Evolutionary conservation across 768 basidiomycete genomes (phyloP), one percentile per base, ranked within the genome.

Genomic region (Lactifluus echinatus): DNA sequence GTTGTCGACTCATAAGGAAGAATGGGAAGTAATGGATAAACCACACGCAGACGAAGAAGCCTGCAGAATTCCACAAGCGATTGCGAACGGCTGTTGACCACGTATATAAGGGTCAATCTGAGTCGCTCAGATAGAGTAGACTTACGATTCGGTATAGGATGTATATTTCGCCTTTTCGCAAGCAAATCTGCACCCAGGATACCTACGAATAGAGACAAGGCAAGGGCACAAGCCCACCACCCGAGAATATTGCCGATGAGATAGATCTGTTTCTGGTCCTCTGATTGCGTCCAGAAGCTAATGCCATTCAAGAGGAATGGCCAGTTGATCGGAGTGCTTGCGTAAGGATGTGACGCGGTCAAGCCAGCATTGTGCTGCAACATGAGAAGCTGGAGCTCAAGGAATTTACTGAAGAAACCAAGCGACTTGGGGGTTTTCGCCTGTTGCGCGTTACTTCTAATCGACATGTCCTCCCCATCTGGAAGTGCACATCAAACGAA

Each of bases 311-410:
- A 72, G 37, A 93, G 80, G 84, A 98, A 98, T 6, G 96, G 96
- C 96, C 96, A 99, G 69, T 95, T 93, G 72, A 97, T 85, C 5
- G 96, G 93, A n/a, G 78, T 79, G 57, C 89, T 90, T 3, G 96
- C 93, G 69, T 99, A 99, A 40, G 96, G 96, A 68, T 99, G 96
- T 4, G 88, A 89, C n/a, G 93, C 89, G 24, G 93, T 95, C 62
- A 99, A 76, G 21, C 93, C 96, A n/a, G 96, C 94, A 66, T 99
- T 99, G 75, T 99, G 96, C 68, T 96, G 93, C 63, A 98, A 73
- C 95, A 98, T 98, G 55, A 95, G 75, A 43, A 95, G 72, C 66
- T 99, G 96, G 31, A 98, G 75, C 70, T 99, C 95, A 28, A 76
- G 81, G 66, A 94, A 98, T 73, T 99, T 98, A 70, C 78, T 86